Base-by-base conservation (phyloP, 1,284 basidiomycete genomes). In the Apiotrichum sp. region DNA sequence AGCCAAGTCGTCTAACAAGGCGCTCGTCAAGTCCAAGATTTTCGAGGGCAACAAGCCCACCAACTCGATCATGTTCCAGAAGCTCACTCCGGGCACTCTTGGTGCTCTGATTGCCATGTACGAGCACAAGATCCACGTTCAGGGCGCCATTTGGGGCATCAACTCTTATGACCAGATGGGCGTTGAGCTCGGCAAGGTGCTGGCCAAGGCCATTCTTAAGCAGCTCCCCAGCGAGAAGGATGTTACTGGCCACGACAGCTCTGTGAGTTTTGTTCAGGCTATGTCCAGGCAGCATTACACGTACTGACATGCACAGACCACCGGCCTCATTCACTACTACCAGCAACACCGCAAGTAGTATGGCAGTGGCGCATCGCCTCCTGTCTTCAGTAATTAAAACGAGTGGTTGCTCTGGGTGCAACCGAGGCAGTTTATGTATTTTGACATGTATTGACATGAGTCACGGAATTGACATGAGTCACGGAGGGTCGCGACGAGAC, bases 61-160 rank as follows among this genome's bases (percentile, higher is more conserved):
- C 76, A 98, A 97, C 81, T 90, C 88, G 67, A 93, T 98, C 77
- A 78, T 98, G 76, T 93, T 97, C 84, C 89, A 93, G 41, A 80
- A 91, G 65, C 78, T 98, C 68, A 97, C 92, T 1, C 95, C 96
- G 10, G 84, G 86, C 44, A 88, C 87, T 6, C 85, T 98, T 35
- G 93, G 89, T 79, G 62, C 64, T n/a, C 66, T 77, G 47, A 64
- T 77, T 46, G 75, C 75, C 44, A 52, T 75, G 57, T 74, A 71
- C 56, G 95, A 98, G 79, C 95, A 98, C 82, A 98, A 98, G 83
- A 97, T 98, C 73, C 96, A 97, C 76, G 88, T 89, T 0, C 96
- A 98, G 77, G 95, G 95, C 70, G 88, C 89, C 50, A 82, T 98
- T 62, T 98, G 93, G 93, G 89, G 91, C 47, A 96, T 98, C 81